Percentiles rank a stretch among this genome's conserved stretches.
Conservation (phyloP, 2,329 filamentous ascomycete species). For the Alternaria angustiovoidea region DNA sequence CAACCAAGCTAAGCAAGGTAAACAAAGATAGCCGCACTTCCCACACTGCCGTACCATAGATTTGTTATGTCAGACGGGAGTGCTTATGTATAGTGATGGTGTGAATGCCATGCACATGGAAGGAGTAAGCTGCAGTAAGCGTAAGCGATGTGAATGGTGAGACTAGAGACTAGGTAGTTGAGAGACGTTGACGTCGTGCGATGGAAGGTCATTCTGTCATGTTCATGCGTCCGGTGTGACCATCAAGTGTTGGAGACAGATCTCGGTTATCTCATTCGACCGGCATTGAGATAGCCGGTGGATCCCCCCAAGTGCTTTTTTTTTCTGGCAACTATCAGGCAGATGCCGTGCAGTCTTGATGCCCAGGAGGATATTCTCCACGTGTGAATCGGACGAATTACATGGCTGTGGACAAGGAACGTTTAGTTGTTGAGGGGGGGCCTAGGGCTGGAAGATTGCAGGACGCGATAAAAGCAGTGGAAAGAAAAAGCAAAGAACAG, state of each 20-base stretch:
- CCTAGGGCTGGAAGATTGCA: conserved; percentile 12
- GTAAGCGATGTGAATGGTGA: conserved; percentile 13
- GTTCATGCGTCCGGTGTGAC: not conserved
- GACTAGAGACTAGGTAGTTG: conserved; percentile 26
- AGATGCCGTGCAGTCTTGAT: conserved; percentile 1
- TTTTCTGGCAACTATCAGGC: not conserved
- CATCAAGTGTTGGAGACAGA: not conserved
- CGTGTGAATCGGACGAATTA: conserved; percentile 8
- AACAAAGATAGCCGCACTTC: conserved; percentile 7
- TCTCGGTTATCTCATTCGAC: conserved; percentile 8
- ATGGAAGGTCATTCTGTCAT: conserved; percentile 1
- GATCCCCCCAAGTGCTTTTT: not conserved
- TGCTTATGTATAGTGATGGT: conserved; percentile 7
- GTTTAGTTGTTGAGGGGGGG: conserved; percentile 6
- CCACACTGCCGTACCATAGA: conserved; percentile 9
- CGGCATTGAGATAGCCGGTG: conserved; percentile 6
- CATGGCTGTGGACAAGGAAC: not conserved
- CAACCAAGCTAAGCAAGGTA: conserved; percentile 17
- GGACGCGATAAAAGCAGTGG: conserved; percentile 2
- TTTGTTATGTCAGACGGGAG: conserved; percentile 27
- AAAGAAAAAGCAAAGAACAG: conserved; percentile 24
- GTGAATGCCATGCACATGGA: conserved; percentile 25
- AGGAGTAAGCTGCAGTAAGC: conserved; percentile 39
- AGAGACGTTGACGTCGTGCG: conserved; percentile 9
- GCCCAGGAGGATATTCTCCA: not conserved